These are phyloP conservation scores for Microbotryum intermedium DNA, from an alignment of 1,284 basidiomycete species.

Conservation along the genomic window DNA sequence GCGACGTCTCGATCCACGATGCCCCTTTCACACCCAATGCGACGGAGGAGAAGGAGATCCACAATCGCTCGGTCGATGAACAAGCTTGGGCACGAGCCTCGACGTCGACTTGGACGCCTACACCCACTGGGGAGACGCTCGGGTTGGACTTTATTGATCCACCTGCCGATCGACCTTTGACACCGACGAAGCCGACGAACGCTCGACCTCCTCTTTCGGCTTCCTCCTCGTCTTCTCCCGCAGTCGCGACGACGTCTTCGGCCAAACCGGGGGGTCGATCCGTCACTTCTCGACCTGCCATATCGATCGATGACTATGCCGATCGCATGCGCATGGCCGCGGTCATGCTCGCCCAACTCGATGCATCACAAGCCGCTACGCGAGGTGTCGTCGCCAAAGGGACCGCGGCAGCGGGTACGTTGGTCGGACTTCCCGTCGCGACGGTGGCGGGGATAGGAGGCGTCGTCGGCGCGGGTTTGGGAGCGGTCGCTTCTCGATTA, in stretches of 20 bases:
- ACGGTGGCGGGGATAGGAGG: constrained; percentile 35
- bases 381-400: constrained; percentile 28
- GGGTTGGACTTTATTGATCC: constrained; percentile 1
- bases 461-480: constrained; percentile 34
- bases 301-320: constrained; percentile 83
- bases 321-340: constrained; percentile 97
- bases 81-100: constrained; percentile 29
- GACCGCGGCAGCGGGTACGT: constrained; percentile 34
- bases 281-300: constrained; percentile 36
- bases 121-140: background rate
- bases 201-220: background rate
- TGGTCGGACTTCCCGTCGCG: constrained; percentile 34
- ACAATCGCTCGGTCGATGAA: constrained; percentile 35
- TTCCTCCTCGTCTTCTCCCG: constrained; percentile 14
- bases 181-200: background rate
- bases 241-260: background rate
- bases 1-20: constrained; percentile 61
- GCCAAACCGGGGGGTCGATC: constrained; percentile 16
- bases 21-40: constrained; percentile 54
- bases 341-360: constrained; percentile 95
- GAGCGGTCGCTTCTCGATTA: constrained; percentile 28
- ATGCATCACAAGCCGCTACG: constrained; percentile 51
- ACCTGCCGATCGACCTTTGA: background rate
- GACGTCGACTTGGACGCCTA: background rate
- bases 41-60: constrained; percentile 23